These are phyloP conservation scores for Ramalina intermedia DNA, from an alignment of 495 filamentous ascomycete genomes.

Conservation along the genomic window DNA sequence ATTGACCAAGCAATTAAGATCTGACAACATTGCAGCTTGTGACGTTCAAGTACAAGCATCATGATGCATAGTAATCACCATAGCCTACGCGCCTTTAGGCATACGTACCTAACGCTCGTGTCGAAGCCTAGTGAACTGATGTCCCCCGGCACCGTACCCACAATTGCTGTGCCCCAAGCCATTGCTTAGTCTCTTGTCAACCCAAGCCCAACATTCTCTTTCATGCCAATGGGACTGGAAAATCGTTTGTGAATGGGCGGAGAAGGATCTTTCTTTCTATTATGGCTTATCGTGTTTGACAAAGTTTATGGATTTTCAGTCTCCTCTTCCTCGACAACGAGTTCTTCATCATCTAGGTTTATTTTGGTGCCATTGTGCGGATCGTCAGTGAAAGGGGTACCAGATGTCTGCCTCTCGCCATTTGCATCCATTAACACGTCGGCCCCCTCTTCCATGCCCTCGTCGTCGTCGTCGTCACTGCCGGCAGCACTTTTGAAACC, in stretches of 20 bases:
- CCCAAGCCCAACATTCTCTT: background rate
- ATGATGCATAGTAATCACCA: too few species aligned
- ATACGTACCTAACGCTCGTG: too few species aligned
- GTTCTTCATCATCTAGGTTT: background rate
- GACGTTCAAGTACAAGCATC: too few species aligned
- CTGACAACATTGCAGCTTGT: too few species aligned
- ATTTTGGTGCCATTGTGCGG: background rate
- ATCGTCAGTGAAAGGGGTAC: background rate
- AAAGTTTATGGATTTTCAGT: too few species aligned
- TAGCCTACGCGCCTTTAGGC: too few species aligned
- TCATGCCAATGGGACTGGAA: slow-evolving; percentile 1
- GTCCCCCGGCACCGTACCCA: slow-evolving; percentile 1
- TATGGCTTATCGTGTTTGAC: background rate
- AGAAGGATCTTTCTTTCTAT: background rate
- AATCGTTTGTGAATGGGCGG: background rate
- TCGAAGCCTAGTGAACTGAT: background rate
- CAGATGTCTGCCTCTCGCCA: background rate
- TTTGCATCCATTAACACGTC: slow-evolving; percentile 3
- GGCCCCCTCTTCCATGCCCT: slow-evolving; percentile 13
- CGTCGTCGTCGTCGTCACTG: slow-evolving; percentile 17
- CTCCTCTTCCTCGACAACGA: background rate
- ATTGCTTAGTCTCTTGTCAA: slow-evolving; percentile 2
- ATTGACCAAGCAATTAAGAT: too few species aligned
- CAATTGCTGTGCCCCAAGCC: slow-evolving; percentile 3
- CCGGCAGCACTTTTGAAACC: slow-evolving; percentile 40